Evolutionary conservation across 164 flowering plant species (phyloP).

Genomic region (Litsea cubeba): DNA sequence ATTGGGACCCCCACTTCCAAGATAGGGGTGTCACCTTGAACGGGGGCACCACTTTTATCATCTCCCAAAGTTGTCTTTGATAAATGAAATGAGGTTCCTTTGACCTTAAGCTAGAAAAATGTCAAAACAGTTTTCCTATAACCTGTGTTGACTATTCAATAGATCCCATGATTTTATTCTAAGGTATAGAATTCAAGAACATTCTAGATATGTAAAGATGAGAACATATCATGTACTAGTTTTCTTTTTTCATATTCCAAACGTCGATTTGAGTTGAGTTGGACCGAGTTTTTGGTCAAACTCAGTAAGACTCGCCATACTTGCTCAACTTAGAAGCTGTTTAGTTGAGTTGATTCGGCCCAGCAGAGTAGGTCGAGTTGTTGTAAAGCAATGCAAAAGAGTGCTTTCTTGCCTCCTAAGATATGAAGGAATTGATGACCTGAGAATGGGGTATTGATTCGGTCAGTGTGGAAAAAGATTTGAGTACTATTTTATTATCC

Average conservation of each 20-base stretch:
- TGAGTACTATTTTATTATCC: no score
- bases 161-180: not conserved
- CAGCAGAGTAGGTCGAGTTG: no score
- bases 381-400: no score
- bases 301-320: no score
- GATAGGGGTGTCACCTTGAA: not conserved
- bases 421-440: no score
- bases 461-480: no score
- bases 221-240: not conserved
- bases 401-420: no score
- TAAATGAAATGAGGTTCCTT: slow-evolving; percentile 3
- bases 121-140: not conserved
- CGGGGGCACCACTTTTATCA: not conserved
- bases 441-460: no score
- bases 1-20: slow-evolving; percentile 2
- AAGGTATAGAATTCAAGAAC: not conserved
- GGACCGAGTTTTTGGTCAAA: no score
- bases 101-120: slow-evolving; percentile 2
- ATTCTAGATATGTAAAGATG: not conserved
- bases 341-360: no score
- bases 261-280: not conserved
- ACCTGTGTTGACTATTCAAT: not conserved
- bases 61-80: not conserved
- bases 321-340: no score
- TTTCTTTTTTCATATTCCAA: not conserved